Evolutionary conservation across 139 green algal species (phyloP).

Genomic region (Astrephomene gubernaculifera): DNA sequence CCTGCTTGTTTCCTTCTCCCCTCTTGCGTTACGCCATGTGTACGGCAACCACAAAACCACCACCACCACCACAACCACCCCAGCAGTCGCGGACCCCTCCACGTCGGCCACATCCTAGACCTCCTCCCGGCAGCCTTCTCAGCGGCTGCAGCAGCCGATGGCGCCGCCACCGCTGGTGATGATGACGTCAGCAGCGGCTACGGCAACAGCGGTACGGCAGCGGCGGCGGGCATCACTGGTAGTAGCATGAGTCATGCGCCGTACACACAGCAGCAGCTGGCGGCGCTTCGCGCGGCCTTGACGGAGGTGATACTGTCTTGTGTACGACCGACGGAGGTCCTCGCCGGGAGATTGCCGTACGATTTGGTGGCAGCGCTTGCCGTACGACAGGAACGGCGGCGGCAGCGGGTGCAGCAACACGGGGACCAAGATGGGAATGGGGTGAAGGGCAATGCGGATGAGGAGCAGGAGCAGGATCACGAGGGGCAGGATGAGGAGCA

Average conservation of each 20-base stretch:
- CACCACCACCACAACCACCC: too few relatives aligned
- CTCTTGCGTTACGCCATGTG: too few relatives aligned
- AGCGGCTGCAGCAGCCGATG: slow-evolving; percentile 43
- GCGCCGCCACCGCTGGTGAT: neutral
- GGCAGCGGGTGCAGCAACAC: neutral
- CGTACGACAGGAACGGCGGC: neutral
- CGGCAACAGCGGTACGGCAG: neutral
- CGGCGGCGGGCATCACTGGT: neutral
- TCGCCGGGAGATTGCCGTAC: neutral
- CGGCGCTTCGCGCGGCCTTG: neutral
- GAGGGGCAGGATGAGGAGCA: neutral
- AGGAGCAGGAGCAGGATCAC: neutral
- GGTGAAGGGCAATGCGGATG: neutral
- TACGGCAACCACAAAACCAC: too few relatives aligned
- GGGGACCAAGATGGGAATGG: neutral
- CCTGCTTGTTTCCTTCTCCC: too few relatives aligned
- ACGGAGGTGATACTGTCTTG: neutral
- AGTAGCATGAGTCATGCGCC: neutral
- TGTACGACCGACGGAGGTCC: neutral
- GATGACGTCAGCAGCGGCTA: too few relatives aligned
- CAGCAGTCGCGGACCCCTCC: slow-evolving; percentile 36
- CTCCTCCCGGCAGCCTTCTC: slow-evolving; percentile 59
- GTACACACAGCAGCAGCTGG: slow-evolving; percentile 19
- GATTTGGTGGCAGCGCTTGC: slow-evolving; percentile 25
- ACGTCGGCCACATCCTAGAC: slow-evolving; percentile 44